Evolutionary conservation across 371 early-diverging fungal species (phyloP).

Genomic region (Mortierella sp.): DNA sequence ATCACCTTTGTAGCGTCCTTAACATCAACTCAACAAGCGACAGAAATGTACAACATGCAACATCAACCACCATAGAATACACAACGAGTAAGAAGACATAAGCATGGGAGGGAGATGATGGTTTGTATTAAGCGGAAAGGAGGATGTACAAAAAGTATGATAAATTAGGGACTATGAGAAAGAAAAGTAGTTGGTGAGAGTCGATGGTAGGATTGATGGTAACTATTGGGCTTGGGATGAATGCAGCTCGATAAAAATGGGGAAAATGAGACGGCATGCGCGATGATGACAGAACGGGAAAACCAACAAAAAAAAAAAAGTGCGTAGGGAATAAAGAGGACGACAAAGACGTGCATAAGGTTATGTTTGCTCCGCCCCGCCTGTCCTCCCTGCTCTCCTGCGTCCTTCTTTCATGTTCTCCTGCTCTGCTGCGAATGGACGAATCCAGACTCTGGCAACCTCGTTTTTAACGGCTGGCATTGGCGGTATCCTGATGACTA

Average conservation of each 20-base stretch:
- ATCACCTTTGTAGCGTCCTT: too few relatives aligned
- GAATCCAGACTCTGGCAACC: not conserved
- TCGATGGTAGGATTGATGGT: too few relatives aligned
- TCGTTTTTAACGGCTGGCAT: not conserved
- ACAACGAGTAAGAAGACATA: too few relatives aligned
- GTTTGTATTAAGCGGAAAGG: too few relatives aligned
- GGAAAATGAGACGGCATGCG: not conserved
- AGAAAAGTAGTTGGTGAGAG: too few relatives aligned
- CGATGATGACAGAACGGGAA: not conserved
- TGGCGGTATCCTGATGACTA: slow-evolving; percentile 6
- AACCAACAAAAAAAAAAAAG: not conserved
- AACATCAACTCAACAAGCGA: too few relatives aligned
- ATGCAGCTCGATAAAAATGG: not conserved
- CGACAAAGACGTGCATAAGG: not conserved
- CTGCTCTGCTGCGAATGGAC: not conserved
- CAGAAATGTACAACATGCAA: too few relatives aligned
- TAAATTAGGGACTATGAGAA: too few relatives aligned
- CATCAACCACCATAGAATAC: too few relatives aligned
- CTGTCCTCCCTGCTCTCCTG: not conserved
- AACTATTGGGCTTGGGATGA: not conserved
- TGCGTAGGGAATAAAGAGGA: not conserved
- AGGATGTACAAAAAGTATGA: too few relatives aligned
- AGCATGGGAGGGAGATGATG: too few relatives aligned
- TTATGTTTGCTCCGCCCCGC: not conserved
- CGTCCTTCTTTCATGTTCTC: not conserved